Evolutionary conservation across 257 asterid genomes (phyloP), one percentile per base, ranked within the genome.

Genomic region (Nicotiana paniculata): DNA sequence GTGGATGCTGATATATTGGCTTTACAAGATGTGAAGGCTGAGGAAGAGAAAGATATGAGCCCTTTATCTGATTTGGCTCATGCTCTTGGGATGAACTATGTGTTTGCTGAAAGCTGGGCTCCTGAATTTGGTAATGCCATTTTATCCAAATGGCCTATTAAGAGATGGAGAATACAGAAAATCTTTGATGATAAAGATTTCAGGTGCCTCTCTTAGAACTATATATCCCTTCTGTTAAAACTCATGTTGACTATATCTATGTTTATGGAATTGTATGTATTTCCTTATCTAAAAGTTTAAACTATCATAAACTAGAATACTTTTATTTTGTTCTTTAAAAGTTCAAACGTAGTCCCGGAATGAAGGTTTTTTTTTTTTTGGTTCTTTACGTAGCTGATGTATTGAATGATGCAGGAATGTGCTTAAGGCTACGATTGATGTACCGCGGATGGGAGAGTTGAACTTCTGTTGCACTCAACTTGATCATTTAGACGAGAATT

Each of bases 61-160:
- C 97, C 99, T 7, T 82, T 96, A 77, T 96, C 98, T 16, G 97
- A 91, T 72, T 81, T 96, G 84, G 98, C 99, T 32, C 89, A 87
- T 8, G 97, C 97, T 0, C 82, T 94, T 62, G 98, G 97, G 81
- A 96, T 96, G 99, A 83, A 84, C 65, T 96, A 94, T 69, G 95
- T 90, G 77, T 96, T 96, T 79, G 99, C 97, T 3, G 98, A 96
- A 88, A 92, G 99, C 90, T 96, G 99, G 99, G 99, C 99, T 12
- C 99, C 99, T 0, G 97, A 96, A 86, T 96, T 85, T 82, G 99
- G 98, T 79, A 94, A 94, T 81, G 98, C 98, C 30, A 91, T 96
- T 54, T 85, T 96, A 33, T 94, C 97, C 10, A 93, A 89, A 84
- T 96, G 97, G 95, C 97, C 97, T n/a, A 96, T 96, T 79, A 94